Percentiles rank a stretch among this genome's conserved stretches.
These are phyloP conservation scores for Penicillium sp. DNA, from an alignment of 2,329 filamentous ascomycete species.

Conservation along the genomic window DNA sequence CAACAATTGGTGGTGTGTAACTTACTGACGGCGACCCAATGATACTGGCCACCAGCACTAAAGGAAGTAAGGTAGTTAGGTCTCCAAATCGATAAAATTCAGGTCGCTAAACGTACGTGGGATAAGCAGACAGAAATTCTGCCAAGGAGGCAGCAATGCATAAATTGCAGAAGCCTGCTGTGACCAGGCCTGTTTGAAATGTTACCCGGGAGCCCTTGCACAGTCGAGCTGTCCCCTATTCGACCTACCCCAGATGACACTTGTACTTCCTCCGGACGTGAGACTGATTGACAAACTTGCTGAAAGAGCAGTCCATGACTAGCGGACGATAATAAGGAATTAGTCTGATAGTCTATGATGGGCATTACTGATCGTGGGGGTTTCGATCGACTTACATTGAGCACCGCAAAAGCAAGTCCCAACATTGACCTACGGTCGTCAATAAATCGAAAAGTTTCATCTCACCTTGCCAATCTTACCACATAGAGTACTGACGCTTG, in stretches of 20 bases:
- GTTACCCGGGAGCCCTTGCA: background rate
- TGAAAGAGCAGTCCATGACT: conserved; percentile 62
- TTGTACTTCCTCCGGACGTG: conserved; percentile 70
- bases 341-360: background rate
- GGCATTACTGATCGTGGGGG: background rate
- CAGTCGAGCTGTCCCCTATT: background rate
- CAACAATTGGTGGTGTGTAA: conserved; percentile 4
- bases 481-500: conserved; percentile 57
- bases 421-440: conserved; percentile 52
- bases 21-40: conserved; percentile 64
- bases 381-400: conserved; percentile 45
- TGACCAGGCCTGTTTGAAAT: conserved; percentile 44
- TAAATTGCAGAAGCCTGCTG: conserved; percentile 68
- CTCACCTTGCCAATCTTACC: conserved; percentile 31
- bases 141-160: conserved; percentile 68
- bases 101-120: conserved; percentile 36
- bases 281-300: conserved; percentile 62
- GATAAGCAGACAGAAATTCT: conserved; percentile 68
- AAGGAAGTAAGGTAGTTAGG: background rate
- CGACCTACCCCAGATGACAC: conserved; percentile 69
- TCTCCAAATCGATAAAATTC: background rate
- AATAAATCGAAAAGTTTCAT: background rate
- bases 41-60: conserved; percentile 63
- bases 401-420: conserved; percentile 61
- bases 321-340: background rate